A percentile compares a stretch with the other conserved stretches of the same genome.
phyloP scores from a whole-genome alignment of 2,329 filamentous ascomycete species.

The Helotiales sp. region DNA sequence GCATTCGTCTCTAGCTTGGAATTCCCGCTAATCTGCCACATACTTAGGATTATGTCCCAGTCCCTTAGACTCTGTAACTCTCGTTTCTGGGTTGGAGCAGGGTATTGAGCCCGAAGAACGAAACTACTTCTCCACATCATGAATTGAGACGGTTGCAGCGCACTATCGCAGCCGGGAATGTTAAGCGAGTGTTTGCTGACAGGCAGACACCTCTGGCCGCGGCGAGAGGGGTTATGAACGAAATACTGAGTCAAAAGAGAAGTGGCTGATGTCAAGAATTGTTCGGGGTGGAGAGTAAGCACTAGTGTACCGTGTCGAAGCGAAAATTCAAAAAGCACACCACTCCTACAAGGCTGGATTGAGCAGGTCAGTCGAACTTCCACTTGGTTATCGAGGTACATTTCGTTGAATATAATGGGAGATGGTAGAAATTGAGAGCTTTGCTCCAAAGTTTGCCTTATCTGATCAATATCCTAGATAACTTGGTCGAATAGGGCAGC shows the following conservation, averaged over 20 bases:
- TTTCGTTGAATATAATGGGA: not conserved
- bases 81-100: not conserved
- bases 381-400: not conserved
- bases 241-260: conserved; percentile 14
- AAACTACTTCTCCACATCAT: too few species aligned
- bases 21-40: too few species aligned
- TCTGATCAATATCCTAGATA: not conserved
- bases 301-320: conserved; percentile 24
- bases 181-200: conserved; percentile 28
- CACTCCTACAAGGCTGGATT: conserved; percentile 19
- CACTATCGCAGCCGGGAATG: conserved; percentile 15
- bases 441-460: too few species aligned
- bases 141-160: too few species aligned
- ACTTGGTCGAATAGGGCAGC: not conserved
- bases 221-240: conserved; percentile 12
- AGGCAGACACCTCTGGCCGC: conserved; percentile 10
- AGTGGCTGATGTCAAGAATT: conserved; percentile 21
- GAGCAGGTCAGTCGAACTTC: conserved; percentile 2
- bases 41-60: not conserved
- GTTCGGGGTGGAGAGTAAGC: conserved; percentile 32
- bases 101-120: not conserved
- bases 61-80: not conserved
- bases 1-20: too few species aligned
- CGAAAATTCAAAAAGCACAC: conserved; percentile 17
- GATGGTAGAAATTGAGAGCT: too few species aligned